A percentile compares a stretch with the other conserved stretches of the same genome.
phyloP scores from a whole-genome alignment of 495 filamentous ascomycete species.

The Lasiosphaeria miniovina region DNA sequence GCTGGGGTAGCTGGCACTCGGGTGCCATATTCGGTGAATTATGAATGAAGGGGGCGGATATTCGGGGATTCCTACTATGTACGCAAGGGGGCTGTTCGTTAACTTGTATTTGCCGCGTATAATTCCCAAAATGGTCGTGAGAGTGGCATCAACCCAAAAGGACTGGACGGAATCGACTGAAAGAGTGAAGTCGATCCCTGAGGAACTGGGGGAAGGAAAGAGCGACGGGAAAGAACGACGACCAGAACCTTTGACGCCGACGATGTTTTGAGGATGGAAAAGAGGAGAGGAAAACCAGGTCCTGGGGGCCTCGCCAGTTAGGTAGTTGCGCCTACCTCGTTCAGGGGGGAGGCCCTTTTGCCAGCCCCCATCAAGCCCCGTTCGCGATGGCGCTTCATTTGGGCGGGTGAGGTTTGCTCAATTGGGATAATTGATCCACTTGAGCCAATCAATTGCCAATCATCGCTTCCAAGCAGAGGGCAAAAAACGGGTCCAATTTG shows the following conservation, averaged over 20 bases:
- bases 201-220: conserved; percentile 27
- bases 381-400: not conserved
- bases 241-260: conserved; percentile 25
- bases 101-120: conserved; percentile 12
- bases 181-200: conserved; percentile 77
- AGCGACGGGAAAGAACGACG: conserved; percentile 17
- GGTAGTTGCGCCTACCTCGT: not conserved
- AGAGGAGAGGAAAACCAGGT: conserved; percentile 18
- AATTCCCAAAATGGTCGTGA: conserved; percentile 4
- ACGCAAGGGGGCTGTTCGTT: conserved; percentile 3
- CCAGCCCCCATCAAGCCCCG: conserved; percentile 9
- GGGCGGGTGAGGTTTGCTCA: conserved; percentile 13
- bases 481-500: conserved; percentile 23
- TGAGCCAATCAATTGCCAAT: conserved; percentile 15
- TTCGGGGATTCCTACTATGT: not conserved
- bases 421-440: conserved; percentile 25
- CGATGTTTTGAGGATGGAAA: conserved; percentile 22
- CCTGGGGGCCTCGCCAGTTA: not conserved
- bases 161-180: conserved; percentile 56
- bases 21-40: too few relatives aligned
- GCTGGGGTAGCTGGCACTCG: too few relatives aligned
- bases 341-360: conserved; percentile 23
- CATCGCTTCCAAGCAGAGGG: not conserved
- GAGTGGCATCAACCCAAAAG: conserved; percentile 35
- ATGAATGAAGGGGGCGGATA: too few relatives aligned